Evolutionary conservation across 352 stramenopile species (phyloP), one percentile per base, ranked within the genome.

Genomic region (Phytophthora macrochlamydospora): DNA sequence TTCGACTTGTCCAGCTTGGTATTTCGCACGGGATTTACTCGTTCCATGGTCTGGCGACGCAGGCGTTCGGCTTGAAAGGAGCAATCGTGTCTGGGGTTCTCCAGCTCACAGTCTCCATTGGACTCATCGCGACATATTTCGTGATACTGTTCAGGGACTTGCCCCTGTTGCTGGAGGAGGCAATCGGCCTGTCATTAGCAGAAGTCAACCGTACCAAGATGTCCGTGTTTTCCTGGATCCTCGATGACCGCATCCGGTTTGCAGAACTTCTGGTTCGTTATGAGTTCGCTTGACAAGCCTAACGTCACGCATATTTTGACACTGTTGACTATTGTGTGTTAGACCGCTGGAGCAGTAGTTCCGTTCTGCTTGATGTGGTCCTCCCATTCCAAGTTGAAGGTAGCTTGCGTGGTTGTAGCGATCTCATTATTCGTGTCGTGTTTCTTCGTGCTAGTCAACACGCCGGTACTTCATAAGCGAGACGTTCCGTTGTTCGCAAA

Each of bases 1-100:
- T 79, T 11, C 59, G 72, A 28, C 69, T 88, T 30, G 64, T 88
- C 9, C 71, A 84, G 35, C 44, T 88, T 28, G 72, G 79, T 1
- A 76, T 86, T 6, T 69, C 71, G 2, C 66, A 86, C 29, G 79
- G 79, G 14, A 71, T 83, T 40, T 88, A 88, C 65, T 88, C 79
- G 29, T 56, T 88, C 12, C 79, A 84, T 45, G 76, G 79, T 37
- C 59, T 88, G 30, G 79, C 69, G 1, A 73, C 73, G 40, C 63
- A 85, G 49, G 76, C 76, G 30, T 84, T 86, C 44, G 79, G 76
- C 1, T 32, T 18, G 1, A 44, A 67, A 37, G 76, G 75, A 14
- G 69, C 66, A 28, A 67, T 76, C 42, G 38, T 57, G 4, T 75
- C 81, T 14, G 65, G 45, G 9, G 13, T 69, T 4, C 67, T 76